Percentiles rank a stretch among this genome's conserved stretches.
Evolutionary conservation across 2,329 filamentous ascomycete genomes (phyloP).

Genomic region (Alternaria ventricosa): DNA sequence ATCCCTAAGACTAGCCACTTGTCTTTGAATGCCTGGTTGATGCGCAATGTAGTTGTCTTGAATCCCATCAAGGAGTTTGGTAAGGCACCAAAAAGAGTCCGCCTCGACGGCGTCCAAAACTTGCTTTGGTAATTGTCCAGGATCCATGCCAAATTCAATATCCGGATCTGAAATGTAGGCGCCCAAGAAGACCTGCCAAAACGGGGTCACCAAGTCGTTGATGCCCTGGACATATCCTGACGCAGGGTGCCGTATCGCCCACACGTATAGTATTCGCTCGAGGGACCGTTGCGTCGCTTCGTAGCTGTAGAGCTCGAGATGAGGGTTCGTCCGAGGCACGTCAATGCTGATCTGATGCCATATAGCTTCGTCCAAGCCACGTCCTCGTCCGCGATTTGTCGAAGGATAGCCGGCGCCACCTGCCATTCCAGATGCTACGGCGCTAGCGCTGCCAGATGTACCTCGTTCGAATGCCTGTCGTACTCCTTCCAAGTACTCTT

Average conservation of each 20-base stretch:
- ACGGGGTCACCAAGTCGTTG: conserved; percentile 96
- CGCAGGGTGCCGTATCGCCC: conserved; percentile 96
- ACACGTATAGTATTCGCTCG: conserved; percentile 94
- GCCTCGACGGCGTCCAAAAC: conserved; percentile 97
- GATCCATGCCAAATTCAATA: conserved; percentile 94
- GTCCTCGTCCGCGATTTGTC: conserved; percentile 65
- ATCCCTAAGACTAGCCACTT: conserved; percentile 87
- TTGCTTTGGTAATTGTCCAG: conserved; percentile 85
- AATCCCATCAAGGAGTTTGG: conserved; percentile 96
- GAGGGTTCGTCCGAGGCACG: conserved; percentile 93
- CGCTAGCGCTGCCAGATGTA: conserved; percentile 48
- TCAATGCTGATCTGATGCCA: conserved; percentile 99
- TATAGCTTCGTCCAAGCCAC: conserved; percentile 92
- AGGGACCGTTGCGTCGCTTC: conserved; percentile 94
- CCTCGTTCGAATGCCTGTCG: conserved; percentile 67
- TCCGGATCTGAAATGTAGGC: conserved; percentile 94
- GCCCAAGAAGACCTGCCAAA: conserved; percentile 96
- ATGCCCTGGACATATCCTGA: conserved; percentile 99
- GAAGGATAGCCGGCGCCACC: conserved; percentile 52
- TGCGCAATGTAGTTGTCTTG: conserved; percentile 99
- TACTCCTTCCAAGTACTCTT: conserved; percentile 95
- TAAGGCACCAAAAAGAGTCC: conserved; percentile 97
- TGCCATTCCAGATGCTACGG: conserved; percentile 61
- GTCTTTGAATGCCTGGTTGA: conserved; percentile 93
- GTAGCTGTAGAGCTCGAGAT: conserved; percentile 92